Base-by-base conservation (phyloP, 2,329 filamentous ascomycete species). In the Sarocladium strictum region DNA sequence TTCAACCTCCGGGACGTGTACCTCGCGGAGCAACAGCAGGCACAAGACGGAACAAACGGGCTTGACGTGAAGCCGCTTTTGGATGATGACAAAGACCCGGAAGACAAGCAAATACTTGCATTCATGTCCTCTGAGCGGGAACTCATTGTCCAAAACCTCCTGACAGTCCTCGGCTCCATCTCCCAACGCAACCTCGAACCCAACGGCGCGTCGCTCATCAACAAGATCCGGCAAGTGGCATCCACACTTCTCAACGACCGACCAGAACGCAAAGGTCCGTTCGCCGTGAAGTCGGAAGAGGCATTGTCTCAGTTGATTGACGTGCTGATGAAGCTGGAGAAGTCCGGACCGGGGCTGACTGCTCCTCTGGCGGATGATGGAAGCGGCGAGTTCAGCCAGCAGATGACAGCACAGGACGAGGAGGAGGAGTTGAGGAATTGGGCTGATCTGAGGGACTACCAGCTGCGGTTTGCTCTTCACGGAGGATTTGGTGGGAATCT, bases 171-270 rank as follows among this genome's bases (percentile, higher is more conserved):
- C 4, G 81, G 82, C 24, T 89, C 83, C 55, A 89, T 96, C 61
- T 88, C 87, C 49, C 89, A 93, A 74, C 83, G 89, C 56, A 91
- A 91, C 68, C 87, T 95, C 78, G 90, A 96, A 58, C 80, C 80
- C n/a, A 83, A 83, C 58, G 80, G 79, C 17, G 73, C 72, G n/a
- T 80, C 79, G 0, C 71, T 83, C n/a, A 90, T 89, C 63, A 84
- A 84, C 73, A 95, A 96, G 74, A 89, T 96, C 60, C 87, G 90
- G 10, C 86, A 89, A 64, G 87, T 96, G 37, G 90, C 90, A 1
- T 87, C 86, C 26, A 94, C 90, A 0, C 77, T 96, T 7, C 79
- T 95, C 50, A 84, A 88, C 58, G 75, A 75, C 53, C 68, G 73
- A 3, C 71, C 72, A 0, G 76, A 79, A 55, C 72, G 76, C 15